These are phyloP conservation scores for Yarrowia galli DNA, from an alignment of 1,139 yeast genomes.

Conservation along the genomic window DNA sequence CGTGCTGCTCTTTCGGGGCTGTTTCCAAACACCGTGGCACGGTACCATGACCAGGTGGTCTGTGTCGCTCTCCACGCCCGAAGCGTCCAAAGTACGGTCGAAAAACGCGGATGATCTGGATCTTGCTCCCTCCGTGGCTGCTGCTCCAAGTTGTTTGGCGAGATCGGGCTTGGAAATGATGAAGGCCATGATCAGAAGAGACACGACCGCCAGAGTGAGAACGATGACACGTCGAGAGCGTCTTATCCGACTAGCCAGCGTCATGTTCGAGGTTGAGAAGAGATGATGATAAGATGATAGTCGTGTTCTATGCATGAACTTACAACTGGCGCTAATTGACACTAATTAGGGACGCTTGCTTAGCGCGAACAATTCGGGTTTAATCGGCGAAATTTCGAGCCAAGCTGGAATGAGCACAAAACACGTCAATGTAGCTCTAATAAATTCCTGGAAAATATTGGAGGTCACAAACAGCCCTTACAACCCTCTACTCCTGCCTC, in stretches of 20 bases:
- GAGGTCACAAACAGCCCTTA: no score
- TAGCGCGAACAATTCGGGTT: no score
- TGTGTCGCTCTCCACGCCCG: not conserved
- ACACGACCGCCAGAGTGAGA: conserved; percentile 3
- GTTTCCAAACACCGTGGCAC: conserved; percentile 33
- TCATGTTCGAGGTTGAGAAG: not conserved
- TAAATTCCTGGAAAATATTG: no score
- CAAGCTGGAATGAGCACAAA: not conserved
- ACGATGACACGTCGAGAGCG: conserved; percentile 23
- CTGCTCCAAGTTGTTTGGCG: not conserved
- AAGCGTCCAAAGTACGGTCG: conserved; percentile 6
- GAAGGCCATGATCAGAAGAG: conserved; percentile 23
- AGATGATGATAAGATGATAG: not conserved
- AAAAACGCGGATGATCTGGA: not conserved
- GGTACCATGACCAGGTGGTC: conserved; percentile 31
- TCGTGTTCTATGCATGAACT: conserved; percentile 8
- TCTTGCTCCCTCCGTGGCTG: not conserved
- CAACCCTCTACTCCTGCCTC: no score
- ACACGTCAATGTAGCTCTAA: not conserved
- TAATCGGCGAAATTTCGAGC: not conserved
- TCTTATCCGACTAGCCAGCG: conserved; percentile 10
- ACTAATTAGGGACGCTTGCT: not conserved
- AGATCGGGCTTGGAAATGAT: conserved; percentile 15
- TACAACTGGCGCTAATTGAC: not conserved
- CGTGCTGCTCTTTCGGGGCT: not conserved